Base-by-base conservation (phyloP, 2,329 filamentous ascomycete species). In the Colletotrichum phormii region DNA sequence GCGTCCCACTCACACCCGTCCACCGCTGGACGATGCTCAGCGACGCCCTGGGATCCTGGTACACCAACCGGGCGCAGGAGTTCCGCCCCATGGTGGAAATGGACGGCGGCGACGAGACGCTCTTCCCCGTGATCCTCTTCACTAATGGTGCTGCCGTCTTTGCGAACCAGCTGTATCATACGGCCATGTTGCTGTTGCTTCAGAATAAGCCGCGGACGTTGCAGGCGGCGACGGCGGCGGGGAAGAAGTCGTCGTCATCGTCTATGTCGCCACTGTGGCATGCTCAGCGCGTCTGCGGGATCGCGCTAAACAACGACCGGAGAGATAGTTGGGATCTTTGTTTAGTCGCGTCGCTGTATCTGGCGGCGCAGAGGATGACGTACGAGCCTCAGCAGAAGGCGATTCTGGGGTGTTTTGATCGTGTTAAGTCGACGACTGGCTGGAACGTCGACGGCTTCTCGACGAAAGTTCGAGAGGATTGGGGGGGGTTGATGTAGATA, bases 121-220 rank as follows among this genome's bases (percentile, higher is more conserved):
- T 81, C 0, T 83, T 83, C 61, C 82, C 82, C 2, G 72, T 79
- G 0, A 64, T 84, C n/a, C 78, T 84, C 22, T 84, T 83, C 69
- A 83, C 81, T 64, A 83, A 78, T 74, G 81, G 78, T 26, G 81
- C 81, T 13, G 79, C 84, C 0, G 77, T 89, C 22, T 77, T 89
- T 0, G 88, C 86, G 3, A 90, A 89, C 72, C 88, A 89, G 75
- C 80, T 90, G 3, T 90, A 89, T 75, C 89, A 90, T 74, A 88
- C 88, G 0, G 86, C 87, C 2, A 87, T 88, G 81, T 77, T 89
- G 8, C 77, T 89, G 0, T 78, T 90, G 67, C 82, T 90, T 22
- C 86, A 86, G 68, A 83, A 86, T 75, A 86, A 85, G 71, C 88
- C 88, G 22, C 82, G 85, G 5, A 86, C 83, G 3, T 77, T 84